Percentiles rank a stretch among this genome's conserved stretches.
These are phyloP conservation scores for Bretschneidera sinensis DNA, from an alignment of 345 rosid species.

Conservation along the genomic window DNA sequence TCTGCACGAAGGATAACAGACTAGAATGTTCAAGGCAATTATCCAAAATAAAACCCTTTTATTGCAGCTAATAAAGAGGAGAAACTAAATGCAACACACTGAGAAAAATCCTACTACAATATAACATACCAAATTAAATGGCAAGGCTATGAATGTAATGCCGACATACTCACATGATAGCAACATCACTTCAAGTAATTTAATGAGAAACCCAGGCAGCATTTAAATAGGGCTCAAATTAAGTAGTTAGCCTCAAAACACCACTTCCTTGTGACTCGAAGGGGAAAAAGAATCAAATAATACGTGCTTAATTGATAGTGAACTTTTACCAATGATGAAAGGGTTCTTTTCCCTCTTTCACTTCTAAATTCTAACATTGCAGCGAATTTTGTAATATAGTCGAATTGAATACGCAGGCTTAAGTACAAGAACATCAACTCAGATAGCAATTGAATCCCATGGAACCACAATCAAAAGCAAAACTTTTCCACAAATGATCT, in stretches of 20 bases:
- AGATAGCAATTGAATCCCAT: no score
- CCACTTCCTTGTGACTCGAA: no score
- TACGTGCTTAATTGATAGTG: neutral
- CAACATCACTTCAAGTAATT: no score
- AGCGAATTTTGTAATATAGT: no score
- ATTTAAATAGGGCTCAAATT: constrained; percentile 1
- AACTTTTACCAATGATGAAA: neutral
- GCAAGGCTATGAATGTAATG: neutral
- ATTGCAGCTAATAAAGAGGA: constrained; percentile 2
- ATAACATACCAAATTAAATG: neutral
- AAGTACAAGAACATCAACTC: neutral
- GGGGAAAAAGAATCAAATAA: neutral
- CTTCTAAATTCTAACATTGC: neutral
- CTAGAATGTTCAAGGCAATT: neutral
- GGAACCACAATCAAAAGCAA: no score
- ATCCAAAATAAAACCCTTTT: neutral
- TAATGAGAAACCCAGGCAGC: no score
- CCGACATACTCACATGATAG: no score
- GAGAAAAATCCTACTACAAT: neutral
- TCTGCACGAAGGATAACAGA: neutral
- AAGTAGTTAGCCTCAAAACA: neutral
- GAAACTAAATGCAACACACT: constrained; percentile 6
- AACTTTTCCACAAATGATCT: no score
- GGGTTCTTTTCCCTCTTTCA: neutral
- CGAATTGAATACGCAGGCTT: no score